phyloP scores from a whole-genome alignment of 2,329 filamentous ascomycete genomes.

The Arthrobotrys sinensis region DNA sequence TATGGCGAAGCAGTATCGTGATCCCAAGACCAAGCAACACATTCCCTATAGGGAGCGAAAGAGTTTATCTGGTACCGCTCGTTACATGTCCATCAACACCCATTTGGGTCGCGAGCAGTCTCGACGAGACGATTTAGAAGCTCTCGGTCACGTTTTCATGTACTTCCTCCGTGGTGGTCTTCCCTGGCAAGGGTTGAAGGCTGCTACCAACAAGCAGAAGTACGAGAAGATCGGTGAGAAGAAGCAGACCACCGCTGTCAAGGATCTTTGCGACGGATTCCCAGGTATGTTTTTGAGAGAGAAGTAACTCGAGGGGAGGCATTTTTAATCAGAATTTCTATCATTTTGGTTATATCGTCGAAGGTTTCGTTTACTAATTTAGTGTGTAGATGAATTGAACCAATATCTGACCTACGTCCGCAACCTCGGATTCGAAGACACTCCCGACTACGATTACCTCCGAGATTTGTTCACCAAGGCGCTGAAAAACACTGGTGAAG shows the following conservation, averaged over 20 bases:
- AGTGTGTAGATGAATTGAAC: conserved; percentile 84
- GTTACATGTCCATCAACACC: conserved; percentile 99
- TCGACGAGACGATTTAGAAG: conserved; percentile 94
- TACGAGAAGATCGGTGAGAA: conserved; percentile 99
- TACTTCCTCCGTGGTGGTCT: conserved; percentile 81
- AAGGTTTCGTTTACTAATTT: conserved; percentile 4
- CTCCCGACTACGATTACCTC: conserved; percentile 97
- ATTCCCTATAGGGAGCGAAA: conserved; percentile 98
- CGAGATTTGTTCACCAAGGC: conserved; percentile 96
- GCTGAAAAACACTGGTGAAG: conserved; percentile 91
- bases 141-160: conserved; percentile 82
- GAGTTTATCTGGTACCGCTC: conserved; percentile 93
- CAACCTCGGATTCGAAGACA: conserved; percentile 98
- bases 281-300: conserved; percentile 73
- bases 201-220: conserved; percentile 90
- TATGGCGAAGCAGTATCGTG: conserved; percentile 99
- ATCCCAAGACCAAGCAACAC: conserved; percentile 99
- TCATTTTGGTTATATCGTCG: conserved; percentile 16
- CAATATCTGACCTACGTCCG: conserved; percentile 98
- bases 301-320: neutral
- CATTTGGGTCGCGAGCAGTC: conserved; percentile 97
- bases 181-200: conserved; percentile 81
- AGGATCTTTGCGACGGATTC: conserved; percentile 96
- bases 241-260: conserved; percentile 98
- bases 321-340: conserved; percentile 62